phyloP scores from a whole-genome alignment of 129 eudicot species.

The Scalesia atractyloides region DNA sequence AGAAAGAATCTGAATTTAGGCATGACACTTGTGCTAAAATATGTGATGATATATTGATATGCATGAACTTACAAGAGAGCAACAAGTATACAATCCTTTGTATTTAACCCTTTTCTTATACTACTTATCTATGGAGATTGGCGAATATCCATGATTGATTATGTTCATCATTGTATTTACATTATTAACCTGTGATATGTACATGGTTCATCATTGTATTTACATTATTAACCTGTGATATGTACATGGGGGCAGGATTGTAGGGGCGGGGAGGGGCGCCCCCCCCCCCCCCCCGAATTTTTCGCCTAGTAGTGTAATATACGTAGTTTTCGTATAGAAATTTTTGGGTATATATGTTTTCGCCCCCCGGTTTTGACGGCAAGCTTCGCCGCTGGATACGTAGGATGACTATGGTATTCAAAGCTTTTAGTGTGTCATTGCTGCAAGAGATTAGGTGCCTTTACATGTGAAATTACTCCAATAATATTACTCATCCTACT shows the following conservation, averaged over 20 bases:
- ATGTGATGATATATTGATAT: constrained; percentile 72
- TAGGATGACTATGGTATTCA: constrained; percentile 85
- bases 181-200: constrained; percentile 27
- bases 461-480: constrained; percentile 46
- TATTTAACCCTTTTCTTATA: neutral
- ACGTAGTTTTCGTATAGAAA: too few relatives aligned
- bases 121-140: too few relatives aligned
- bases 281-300: too few relatives aligned
- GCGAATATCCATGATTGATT: too few relatives aligned
- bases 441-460: too few relatives aligned
- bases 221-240: constrained; percentile 25
- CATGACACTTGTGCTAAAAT: constrained; percentile 89
- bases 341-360: too few relatives aligned
- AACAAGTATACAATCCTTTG: constrained; percentile 52
- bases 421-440: constrained; percentile 54
- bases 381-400: too few relatives aligned
- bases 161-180: constrained; percentile 1
- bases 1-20: constrained; percentile 91
- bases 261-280: too few relatives aligned
- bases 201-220: neutral
- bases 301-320: too few relatives aligned
- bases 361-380: too few relatives aligned
- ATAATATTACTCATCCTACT: constrained; percentile 41
- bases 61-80: constrained; percentile 69
- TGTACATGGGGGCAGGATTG: too few relatives aligned